Conservation (phyloP, 495 filamentous ascomycete genomes). For the Mytilinidion resinicola region DNA sequence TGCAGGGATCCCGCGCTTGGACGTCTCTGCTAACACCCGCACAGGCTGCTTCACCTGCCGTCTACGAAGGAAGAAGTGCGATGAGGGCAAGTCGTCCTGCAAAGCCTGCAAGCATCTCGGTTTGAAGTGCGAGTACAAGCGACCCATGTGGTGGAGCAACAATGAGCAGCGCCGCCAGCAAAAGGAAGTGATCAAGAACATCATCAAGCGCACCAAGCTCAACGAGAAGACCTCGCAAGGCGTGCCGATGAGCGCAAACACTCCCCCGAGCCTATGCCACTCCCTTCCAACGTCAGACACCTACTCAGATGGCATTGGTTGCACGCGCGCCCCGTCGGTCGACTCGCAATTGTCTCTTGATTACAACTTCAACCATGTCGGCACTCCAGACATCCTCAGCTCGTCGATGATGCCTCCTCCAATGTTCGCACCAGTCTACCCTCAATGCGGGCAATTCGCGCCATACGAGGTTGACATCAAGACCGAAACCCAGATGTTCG, state of each 20-base stretch:
- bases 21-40: conserved; percentile 25
- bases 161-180: conserved; percentile 74
- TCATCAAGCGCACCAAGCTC: conserved; percentile 94
- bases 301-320: conserved; percentile 64
- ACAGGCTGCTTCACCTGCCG: conserved; percentile 96
- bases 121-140: conserved; percentile 88
- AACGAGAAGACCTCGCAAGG: conserved; percentile 65
- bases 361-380: conserved; percentile 65
- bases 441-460: conserved; percentile 48
- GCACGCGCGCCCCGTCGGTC: conserved; percentile 66
- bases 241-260: conserved; percentile 51
- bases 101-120: conserved; percentile 82
- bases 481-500: conserved; percentile 89
- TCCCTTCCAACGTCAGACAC: conserved; percentile 75
- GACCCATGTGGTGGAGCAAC: conserved; percentile 95
- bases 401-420: conserved; percentile 36
- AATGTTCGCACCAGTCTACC: conserved; percentile 32
- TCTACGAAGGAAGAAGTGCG: conserved; percentile 93
- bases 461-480: conserved; percentile 94
- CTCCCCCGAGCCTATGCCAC: conserved; percentile 74
- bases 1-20: conserved; percentile 29
- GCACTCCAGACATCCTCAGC: conserved; percentile 33
- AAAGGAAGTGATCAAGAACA: conserved; percentile 93
- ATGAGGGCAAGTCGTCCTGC: conserved; percentile 82
- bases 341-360: conserved; percentile 70